phyloP scores from a whole-genome alignment of 345 rosid species.

The Corchorus olitorius region DNA sequence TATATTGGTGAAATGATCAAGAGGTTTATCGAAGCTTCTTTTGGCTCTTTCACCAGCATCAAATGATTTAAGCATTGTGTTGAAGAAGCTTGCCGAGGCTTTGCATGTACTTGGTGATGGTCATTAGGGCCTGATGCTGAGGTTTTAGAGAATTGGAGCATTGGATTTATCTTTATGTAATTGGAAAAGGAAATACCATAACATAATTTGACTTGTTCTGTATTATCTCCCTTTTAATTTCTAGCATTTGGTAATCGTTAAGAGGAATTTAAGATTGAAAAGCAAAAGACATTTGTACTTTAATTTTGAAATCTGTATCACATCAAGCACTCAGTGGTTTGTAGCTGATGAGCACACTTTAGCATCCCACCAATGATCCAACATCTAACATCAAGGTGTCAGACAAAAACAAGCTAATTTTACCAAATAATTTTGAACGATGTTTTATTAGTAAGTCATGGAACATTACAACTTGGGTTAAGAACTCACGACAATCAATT shows the following conservation, averaged over 20 bases:
- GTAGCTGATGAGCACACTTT: too few relatives aligned
- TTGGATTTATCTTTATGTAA: constrained; percentile 22
- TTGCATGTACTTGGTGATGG: constrained; percentile 20
- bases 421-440: too few relatives aligned
- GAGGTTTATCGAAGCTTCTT: constrained; percentile 25
- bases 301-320: too few relatives aligned
- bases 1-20: constrained; percentile 21
- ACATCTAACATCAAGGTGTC: too few relatives aligned
- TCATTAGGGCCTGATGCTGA: constrained; percentile 16
- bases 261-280: neutral
- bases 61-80: constrained; percentile 32
- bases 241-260: neutral
- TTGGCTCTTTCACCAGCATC: constrained; percentile 29
- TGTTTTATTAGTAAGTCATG: too few relatives aligned
- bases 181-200: constrained; percentile 18
- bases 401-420: too few relatives aligned
- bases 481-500: neutral
- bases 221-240: too few relatives aligned
- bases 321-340: too few relatives aligned
- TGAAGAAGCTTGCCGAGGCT: constrained; percentile 27
- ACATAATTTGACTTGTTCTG: too few relatives aligned
- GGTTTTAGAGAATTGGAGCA: constrained; percentile 28
- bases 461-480: too few relatives aligned
- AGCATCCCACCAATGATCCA: too few relatives aligned
- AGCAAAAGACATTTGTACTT: too few relatives aligned